These are phyloP conservation scores for Xylaria cubensis DNA, from an alignment of 495 filamentous ascomycete species.

Conservation along the genomic window DNA sequence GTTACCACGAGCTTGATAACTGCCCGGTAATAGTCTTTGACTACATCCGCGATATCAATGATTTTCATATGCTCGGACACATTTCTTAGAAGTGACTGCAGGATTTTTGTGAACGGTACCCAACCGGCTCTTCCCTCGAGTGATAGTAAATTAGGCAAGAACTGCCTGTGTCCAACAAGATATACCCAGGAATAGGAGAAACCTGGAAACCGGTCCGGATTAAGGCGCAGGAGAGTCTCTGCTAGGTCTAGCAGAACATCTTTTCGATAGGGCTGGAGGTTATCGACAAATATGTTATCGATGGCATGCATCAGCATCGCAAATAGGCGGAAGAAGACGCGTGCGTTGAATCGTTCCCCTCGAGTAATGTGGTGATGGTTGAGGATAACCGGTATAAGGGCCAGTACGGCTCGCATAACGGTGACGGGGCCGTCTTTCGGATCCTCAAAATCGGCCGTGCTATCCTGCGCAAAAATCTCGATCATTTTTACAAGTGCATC, in stretches of 20 bases:
- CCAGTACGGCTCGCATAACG: slow-evolving; percentile 76
- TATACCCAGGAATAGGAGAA: slow-evolving; percentile 87
- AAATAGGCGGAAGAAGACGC: slow-evolving; percentile 91
- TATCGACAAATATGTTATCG: slow-evolving; percentile 51
- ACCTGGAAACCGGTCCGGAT: slow-evolving; percentile 75
- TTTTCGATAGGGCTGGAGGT: slow-evolving; percentile 51
- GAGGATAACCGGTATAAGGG: slow-evolving; percentile 77
- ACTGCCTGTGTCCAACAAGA: slow-evolving; percentile 82
- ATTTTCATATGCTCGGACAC: slow-evolving; percentile 83
- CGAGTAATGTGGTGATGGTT: slow-evolving; percentile 84
- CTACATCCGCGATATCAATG: slow-evolving; percentile 67
- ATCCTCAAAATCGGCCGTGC: slow-evolving; percentile 30
- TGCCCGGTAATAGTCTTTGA: slow-evolving; percentile 84
- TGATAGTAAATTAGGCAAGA: slow-evolving; percentile 81
- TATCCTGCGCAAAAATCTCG: slow-evolving; percentile 71
- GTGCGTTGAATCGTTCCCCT: slow-evolving; percentile 82
- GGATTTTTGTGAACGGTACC: slow-evolving; percentile 74
- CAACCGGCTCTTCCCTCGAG: slow-evolving; percentile 75
- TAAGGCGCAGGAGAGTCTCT: slow-evolving; percentile 73
- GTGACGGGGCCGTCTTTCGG: slow-evolving; percentile 29
- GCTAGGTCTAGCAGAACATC: slow-evolving; percentile 76
- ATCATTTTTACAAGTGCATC: slow-evolving; percentile 91
- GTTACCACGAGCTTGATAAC: slow-evolving; percentile 82
- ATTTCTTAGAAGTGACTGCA: slow-evolving; percentile 75
- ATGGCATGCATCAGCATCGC: slow-evolving; percentile 79